Evolutionary conservation across 805 yeast genomes (phyloP).

Genomic region (Ogataea allantospora): DNA sequence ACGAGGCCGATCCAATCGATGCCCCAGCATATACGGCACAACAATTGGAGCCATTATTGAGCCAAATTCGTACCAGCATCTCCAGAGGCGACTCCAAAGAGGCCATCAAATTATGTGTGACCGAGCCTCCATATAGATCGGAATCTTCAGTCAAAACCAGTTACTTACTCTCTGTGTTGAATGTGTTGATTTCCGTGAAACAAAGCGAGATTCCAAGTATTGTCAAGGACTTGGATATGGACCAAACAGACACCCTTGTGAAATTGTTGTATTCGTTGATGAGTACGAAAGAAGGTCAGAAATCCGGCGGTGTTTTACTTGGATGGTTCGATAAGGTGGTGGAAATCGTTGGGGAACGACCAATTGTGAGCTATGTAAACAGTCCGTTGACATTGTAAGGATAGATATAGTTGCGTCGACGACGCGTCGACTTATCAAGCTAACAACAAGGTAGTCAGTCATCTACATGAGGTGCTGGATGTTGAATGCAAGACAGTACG

Average conservation of each 20-base stretch:
- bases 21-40: slow-evolving; percentile 45
- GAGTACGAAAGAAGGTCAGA: slow-evolving; percentile 73
- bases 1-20: slow-evolving; percentile 26
- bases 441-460: background rate
- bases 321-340: slow-evolving; percentile 92
- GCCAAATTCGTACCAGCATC: slow-evolving; percentile 58
- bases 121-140: slow-evolving; percentile 82
- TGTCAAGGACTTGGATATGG: slow-evolving; percentile 55
- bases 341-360: slow-evolving; percentile 82
- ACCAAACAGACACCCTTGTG: slow-evolving; percentile 72
- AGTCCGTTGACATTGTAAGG: slow-evolving; percentile 8
- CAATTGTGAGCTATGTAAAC: slow-evolving; percentile 79
- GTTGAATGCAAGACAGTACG: no score
- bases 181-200: slow-evolving; percentile 64
- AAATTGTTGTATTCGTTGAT: slow-evolving; percentile 87
- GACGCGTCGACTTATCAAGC: slow-evolving; percentile 6
- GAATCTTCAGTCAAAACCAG: slow-evolving; percentile 52
- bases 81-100: slow-evolving; percentile 70
- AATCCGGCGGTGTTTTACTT: slow-evolving; percentile 80
- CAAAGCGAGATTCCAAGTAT: slow-evolving; percentile 64
- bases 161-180: slow-evolving; percentile 60
- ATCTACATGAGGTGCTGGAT: no score
- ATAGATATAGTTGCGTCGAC: slow-evolving; percentile 6
- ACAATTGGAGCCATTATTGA: slow-evolving; percentile 54
- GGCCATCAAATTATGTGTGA: slow-evolving; percentile 64